Evolutionary conservation across 2,329 filamentous ascomycete genomes (phyloP).

Genomic region (Chrysoporthe austroafricana): DNA sequence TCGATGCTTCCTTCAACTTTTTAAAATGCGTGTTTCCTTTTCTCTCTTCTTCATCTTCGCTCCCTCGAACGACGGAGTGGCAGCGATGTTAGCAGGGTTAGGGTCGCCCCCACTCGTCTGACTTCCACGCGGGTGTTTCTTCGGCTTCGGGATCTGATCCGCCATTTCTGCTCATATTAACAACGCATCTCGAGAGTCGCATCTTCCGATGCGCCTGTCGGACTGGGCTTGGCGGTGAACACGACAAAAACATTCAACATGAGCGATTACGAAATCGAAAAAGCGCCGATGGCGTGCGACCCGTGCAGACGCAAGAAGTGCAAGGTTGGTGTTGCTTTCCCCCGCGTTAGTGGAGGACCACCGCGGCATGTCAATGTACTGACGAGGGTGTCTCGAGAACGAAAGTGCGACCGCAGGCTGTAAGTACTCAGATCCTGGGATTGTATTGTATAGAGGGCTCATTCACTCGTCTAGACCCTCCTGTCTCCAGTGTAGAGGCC

Average conservation of each 20-base stretch:
- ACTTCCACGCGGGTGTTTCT: not conserved
- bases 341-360: conserved; percentile 5
- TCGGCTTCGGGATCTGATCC: not conserved
- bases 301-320: conserved; percentile 28
- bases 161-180: not conserved
- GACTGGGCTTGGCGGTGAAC: no score
- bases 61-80: no score
- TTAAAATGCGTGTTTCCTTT: not conserved
- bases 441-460: not conserved
- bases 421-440: conserved; percentile 3
- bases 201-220: not conserved
- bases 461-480: conserved; percentile 12
- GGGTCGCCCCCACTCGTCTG: not conserved
- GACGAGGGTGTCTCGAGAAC: conserved; percentile 7
- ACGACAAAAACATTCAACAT: not conserved
- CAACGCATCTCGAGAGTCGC: not conserved
- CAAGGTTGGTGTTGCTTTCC: conserved; percentile 26
- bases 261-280: conserved; percentile 20
- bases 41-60: not conserved
- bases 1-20: no score
- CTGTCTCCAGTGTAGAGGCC: conserved; percentile 23
- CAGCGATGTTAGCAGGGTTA: not conserved
- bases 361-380: conserved; percentile 1
- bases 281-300: conserved; percentile 22
- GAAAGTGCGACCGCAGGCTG: conserved; percentile 28